Conservation (phyloP, 805 yeast genomes). For the Metschnikowia lunata region DNA sequence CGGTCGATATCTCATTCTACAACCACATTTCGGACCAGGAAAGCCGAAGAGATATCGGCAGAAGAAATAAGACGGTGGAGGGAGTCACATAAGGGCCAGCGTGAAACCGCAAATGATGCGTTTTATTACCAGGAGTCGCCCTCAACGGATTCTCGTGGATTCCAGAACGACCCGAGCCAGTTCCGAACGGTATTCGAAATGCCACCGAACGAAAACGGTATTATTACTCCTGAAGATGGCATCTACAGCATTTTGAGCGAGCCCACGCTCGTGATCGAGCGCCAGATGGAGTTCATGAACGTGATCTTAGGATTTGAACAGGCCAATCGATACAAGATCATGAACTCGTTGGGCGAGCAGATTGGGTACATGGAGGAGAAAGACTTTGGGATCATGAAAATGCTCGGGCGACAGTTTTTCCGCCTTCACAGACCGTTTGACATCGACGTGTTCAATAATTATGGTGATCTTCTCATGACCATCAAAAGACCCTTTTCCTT, state of each 20-base stretch:
- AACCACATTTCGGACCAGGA: conserved; percentile 20
- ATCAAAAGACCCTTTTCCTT: conserved; percentile 81
- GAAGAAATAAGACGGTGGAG: conserved; percentile 29
- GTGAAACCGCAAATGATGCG: conserved; percentile 6
- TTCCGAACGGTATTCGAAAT: conserved; percentile 29
- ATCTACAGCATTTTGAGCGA: conserved; percentile 60
- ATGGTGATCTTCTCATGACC: conserved; percentile 57
- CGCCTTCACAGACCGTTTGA: conserved; percentile 82
- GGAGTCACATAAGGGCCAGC: conserved; percentile 8
- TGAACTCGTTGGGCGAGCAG: conserved; percentile 68
- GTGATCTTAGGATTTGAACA: conserved; percentile 87
- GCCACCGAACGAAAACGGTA: conserved; percentile 45
- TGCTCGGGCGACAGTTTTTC: conserved; percentile 77
- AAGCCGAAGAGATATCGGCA: conserved; percentile 30
- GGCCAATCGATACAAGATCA: conserved; percentile 71
- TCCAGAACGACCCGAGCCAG: conserved; percentile 24
- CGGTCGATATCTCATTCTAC: conserved; percentile 3
- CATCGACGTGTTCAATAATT: conserved; percentile 63
- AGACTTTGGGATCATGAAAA: conserved; percentile 64
- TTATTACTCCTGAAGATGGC: conserved; percentile 54
- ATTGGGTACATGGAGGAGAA: conserved; percentile 81
- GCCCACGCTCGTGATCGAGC: conserved; percentile 82
- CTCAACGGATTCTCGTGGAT: conserved; percentile 21
- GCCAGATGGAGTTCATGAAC: conserved; percentile 86
- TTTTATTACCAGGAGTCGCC: conserved; percentile 29